A percentile compares a stretch with the other conserved stretches of the same genome.
These are phyloP conservation scores for Fusarium sp. DNA, from an alignment of 2,329 filamentous ascomycete species.

Conservation along the genomic window DNA sequence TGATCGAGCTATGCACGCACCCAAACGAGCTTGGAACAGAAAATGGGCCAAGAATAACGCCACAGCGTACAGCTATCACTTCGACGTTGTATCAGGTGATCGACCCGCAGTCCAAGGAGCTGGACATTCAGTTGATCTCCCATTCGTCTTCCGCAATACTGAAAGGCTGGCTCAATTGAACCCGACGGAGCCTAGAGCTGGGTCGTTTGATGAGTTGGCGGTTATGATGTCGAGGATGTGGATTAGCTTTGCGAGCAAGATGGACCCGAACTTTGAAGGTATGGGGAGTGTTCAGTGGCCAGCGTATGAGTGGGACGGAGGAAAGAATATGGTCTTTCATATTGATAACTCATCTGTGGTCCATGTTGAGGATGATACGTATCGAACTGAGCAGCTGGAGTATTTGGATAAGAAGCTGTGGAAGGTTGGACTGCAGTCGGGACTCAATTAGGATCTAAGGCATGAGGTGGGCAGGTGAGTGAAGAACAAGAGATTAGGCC, in stretches of 20 bases:
- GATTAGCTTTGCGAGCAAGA: constrained; percentile 19
- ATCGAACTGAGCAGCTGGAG: constrained; percentile 26
- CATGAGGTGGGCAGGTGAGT: too few species aligned
- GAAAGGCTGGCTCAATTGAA: constrained; percentile 7
- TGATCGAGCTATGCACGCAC: constrained; percentile 30
- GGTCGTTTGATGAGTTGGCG: constrained; percentile 9
- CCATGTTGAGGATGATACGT: constrained; percentile 14
- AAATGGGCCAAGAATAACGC: constrained; percentile 12
- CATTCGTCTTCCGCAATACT: constrained; percentile 23
- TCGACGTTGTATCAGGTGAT: constrained; percentile 29
- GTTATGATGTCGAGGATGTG: constrained; percentile 24
- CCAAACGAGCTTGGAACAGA: constrained; percentile 21
- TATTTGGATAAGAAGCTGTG: constrained; percentile 32
- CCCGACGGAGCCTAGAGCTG: constrained; percentile 1
- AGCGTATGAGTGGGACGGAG: neutral
- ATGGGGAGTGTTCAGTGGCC: constrained; percentile 15
- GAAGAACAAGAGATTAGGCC: too few species aligned
- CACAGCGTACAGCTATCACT: constrained; percentile 26
- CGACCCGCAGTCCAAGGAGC: constrained; percentile 15
- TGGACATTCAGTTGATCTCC: constrained; percentile 19
- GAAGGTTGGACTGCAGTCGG: constrained; percentile 8
- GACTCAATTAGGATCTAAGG: neutral
- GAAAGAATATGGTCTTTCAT: constrained; percentile 21
- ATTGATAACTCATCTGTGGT: constrained; percentile 14
- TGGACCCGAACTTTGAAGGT: constrained; percentile 24